Percentiles rank a stretch among this genome's conserved stretches.
phyloP scores from a whole-genome alignment of 768 basidiomycete genomes.

The Dentipellis fragilis region DNA sequence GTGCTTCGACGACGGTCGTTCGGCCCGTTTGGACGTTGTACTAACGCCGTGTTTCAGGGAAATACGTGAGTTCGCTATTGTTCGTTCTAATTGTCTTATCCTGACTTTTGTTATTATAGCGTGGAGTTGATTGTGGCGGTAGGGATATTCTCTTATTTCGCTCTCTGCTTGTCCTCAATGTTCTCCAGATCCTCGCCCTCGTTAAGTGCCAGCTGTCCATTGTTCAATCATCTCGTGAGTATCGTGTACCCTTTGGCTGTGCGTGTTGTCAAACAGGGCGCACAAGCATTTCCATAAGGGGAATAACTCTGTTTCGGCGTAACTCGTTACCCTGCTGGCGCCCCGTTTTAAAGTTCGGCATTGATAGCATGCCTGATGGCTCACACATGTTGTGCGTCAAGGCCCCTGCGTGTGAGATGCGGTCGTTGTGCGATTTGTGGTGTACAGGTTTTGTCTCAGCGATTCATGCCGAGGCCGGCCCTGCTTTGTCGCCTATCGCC shows the following conservation, averaged over 20 bases:
- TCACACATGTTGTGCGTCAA: background rate
- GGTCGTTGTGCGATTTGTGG: too few relatives aligned
- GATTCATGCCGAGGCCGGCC: too few relatives aligned
- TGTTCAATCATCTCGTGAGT: slow-evolving; percentile 36
- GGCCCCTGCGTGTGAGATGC: background rate
- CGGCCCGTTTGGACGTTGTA: background rate
- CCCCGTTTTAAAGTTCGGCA: too few relatives aligned
- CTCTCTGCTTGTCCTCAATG: slow-evolving; percentile 6
- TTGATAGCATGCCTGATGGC: too few relatives aligned
- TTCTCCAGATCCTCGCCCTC: slow-evolving; percentile 34
- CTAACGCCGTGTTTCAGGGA: slow-evolving; percentile 11
- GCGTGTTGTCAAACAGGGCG: background rate
- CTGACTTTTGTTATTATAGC: slow-evolving; percentile 6
- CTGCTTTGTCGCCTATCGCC: too few relatives aligned
- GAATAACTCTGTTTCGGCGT: too few relatives aligned
- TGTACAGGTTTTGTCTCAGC: too few relatives aligned
- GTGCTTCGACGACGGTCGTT: slow-evolving; percentile 9
- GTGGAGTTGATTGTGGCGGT: slow-evolving; percentile 35
- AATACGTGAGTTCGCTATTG: slow-evolving; percentile 17
- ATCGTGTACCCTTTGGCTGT: background rate
- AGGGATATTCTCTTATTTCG: slow-evolving; percentile 10
- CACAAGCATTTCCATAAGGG: too few relatives aligned
- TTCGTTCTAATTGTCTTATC: background rate
- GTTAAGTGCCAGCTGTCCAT: slow-evolving; percentile 32
- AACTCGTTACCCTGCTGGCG: too few relatives aligned